Evolutionary conservation across 176 grass and related monocot genomes (phyloP), one percentile per base, ranked within the genome.

Genomic region (Coix lacrymajobi): DNA sequence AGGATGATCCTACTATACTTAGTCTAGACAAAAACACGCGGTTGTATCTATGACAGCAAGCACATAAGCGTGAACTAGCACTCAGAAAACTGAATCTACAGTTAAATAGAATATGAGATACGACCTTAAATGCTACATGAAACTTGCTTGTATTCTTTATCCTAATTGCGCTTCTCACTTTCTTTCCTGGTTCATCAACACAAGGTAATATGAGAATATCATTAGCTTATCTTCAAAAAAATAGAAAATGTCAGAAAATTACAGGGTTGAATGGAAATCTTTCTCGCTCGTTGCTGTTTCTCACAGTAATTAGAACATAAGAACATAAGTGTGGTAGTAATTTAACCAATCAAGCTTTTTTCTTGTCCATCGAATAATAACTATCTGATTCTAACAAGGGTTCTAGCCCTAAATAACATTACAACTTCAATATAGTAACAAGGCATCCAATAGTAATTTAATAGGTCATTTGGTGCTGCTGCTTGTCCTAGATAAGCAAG

Each of bases 61-160:
- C 33, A 33, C n/a, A n/a, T n/a, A n/a, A n/a, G n/a, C n/a, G n/a
- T n/a, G n/a, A n/a, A n/a, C n/a, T n/a, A n/a, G n/a, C n/a, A n/a
- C n/a, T n/a, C n/a, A n/a, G n/a, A n/a, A n/a, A n/a, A n/a, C n/a
- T n/a, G n/a, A n/a, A n/a, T n/a, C n/a, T n/a, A n/a, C n/a, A n/a
- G n/a, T n/a, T n/a, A n/a, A n/a, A n/a, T n/a, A n/a, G n/a, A 62
- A 77, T 81, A 24, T 66, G n/a, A 41, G 12, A 61, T 64, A 87
- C 85, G 24, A 45, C 96, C 96, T 99, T 99, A 86, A 99, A 99
- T 85, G 91, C 93, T 61, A 94, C 89, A 78, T 92, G 85, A 38
- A 91, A 96, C 66, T 99, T 99, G 93, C 93, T 96, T 73, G 89
- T 92, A 80, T 99, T 99, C 81, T 99, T 99, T 87, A 96, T 99